Base-by-base conservation (phyloP, 2,329 filamentous ascomycete species). In the Rhynchosporium graminicola region DNA sequence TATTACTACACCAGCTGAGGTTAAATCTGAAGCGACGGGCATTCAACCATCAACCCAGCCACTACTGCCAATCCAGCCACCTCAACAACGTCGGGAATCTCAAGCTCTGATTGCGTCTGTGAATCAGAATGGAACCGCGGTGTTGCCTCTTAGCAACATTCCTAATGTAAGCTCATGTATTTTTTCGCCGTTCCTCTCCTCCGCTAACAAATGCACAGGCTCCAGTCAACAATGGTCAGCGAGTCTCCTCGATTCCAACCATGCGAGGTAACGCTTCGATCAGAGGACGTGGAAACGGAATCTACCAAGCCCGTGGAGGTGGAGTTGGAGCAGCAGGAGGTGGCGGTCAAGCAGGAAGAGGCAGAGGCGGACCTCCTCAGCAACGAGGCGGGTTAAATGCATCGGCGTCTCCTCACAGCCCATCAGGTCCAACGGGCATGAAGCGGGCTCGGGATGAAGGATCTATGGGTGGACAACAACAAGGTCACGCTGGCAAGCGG, bases 401-500 rank as follows among this genome's bases (percentile, higher is more conserved):
- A n/a, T 63, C 56, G n/a, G 73, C 73, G 26, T 63, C 65, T 38
- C 60, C 60, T 42, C 74, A 71, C 51, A 74, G 64, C 51, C 71
- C 73, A 33, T 59, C 64, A 40, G 66, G 67, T 29, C 68, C 66
- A 55, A 63, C 63, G 38, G 73, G 72, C 9, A 60, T 68, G 36
- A 74, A 74, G 63, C 61, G 72, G 61, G 66, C 70, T 51, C 68
- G 70, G 26, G 73, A 72, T 28, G 72, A 73, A 31, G 72, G 68
- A 28, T 67, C 68, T n/a, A 77, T 57, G 40, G 76, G 72, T 31
- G 47, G 48, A 7, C 65, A 64, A 7, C 65, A 64, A 26, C 69
- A 71, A 59, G 70, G 65, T 26, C 76, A 70, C 63, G 73, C 70
- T 56, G 79, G 79, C 45, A 82, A 82, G 72, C 75, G 80, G 66